phyloP scores from a whole-genome alignment of 495 filamentous ascomycete genomes.

The Pseudoneurospora amorphoporcata region DNA sequence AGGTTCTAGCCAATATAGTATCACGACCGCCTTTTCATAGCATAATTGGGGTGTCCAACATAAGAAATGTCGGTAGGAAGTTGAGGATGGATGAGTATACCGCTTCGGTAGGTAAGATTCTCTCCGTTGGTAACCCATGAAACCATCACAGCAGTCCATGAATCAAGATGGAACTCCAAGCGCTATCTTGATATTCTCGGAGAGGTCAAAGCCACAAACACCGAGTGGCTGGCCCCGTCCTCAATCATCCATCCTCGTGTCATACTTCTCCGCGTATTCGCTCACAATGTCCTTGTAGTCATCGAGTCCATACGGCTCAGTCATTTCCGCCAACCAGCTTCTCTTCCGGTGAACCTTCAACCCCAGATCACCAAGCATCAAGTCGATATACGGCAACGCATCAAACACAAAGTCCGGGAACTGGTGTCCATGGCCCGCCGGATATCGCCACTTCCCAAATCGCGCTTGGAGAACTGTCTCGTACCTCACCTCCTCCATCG shows the following conservation, averaged over 20 bases:
- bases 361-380: slow-evolving; percentile 59
- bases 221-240: not conserved
- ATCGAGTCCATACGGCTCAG: slow-evolving; percentile 45
- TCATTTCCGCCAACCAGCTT: slow-evolving; percentile 38
- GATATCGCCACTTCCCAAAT: slow-evolving; percentile 61
- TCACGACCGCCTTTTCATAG: not conserved
- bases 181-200: not conserved
- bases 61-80: not conserved
- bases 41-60: not conserved
- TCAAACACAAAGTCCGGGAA: slow-evolving; percentile 71
- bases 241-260: not conserved
- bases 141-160: not conserved
- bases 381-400: slow-evolving; percentile 64
- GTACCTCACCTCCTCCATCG: slow-evolving; percentile 25
- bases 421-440: slow-evolving; percentile 50
- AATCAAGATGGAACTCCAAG: not conserved
- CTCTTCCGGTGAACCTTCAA: slow-evolving; percentile 32
- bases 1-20: not conserved
- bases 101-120: not conserved
- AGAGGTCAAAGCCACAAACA: not conserved
- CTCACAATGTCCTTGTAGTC: slow-evolving; percentile 52
- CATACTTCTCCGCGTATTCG: slow-evolving; percentile 36
- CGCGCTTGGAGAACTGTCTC: slow-evolving; percentile 56
- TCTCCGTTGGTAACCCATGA: not conserved
- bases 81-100: not conserved